Conservation (phyloP, 2,329 filamentous ascomycete species). For the Chaetomiaceae sp. region DNA sequence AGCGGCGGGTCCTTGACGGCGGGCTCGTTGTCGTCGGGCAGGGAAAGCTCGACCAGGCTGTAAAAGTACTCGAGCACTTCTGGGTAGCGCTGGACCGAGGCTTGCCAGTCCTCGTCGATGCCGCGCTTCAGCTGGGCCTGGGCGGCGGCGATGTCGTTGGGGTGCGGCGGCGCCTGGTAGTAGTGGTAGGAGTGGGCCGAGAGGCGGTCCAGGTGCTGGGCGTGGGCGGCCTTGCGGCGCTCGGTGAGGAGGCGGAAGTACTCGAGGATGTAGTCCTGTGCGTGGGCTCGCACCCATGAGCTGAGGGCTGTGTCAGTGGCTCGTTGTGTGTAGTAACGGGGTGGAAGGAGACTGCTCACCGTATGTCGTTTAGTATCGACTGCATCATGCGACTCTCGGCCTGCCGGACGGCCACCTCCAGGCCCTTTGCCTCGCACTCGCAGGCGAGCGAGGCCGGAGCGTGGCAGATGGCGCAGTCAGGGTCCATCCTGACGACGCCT, state of each 20-base stretch:
- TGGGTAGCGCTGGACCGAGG: slow-evolving; percentile 70
- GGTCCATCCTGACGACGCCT: slow-evolving; percentile 59
- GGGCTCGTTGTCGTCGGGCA: slow-evolving; percentile 60
- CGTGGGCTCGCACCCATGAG: slow-evolving; percentile 60
- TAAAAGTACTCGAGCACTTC: slow-evolving; percentile 82
- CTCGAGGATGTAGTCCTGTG: slow-evolving; percentile 63
- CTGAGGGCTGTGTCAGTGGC: slow-evolving; percentile 36
- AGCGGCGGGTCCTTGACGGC: slow-evolving; percentile 58
- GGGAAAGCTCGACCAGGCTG: slow-evolving; percentile 60
- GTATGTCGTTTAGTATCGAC: slow-evolving; percentile 57
- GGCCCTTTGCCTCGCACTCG: slow-evolving; percentile 62
- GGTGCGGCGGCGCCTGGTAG: slow-evolving; percentile 55
- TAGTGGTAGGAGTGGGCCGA: slow-evolving; percentile 52
- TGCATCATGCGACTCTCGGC: slow-evolving; percentile 62
- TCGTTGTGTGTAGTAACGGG: neutral
- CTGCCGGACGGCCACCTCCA: slow-evolving; percentile 59
- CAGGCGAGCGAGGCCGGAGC: slow-evolving; percentile 55
- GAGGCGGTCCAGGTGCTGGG: slow-evolving; percentile 52
- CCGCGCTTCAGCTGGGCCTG: slow-evolving; percentile 65
- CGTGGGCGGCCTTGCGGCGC: slow-evolving; percentile 55
- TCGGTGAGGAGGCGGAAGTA: slow-evolving; percentile 60
- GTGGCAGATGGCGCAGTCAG: slow-evolving; percentile 64
- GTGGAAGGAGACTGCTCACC: slow-evolving; percentile 40
- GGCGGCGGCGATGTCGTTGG: slow-evolving; percentile 59
- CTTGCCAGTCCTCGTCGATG: slow-evolving; percentile 75